phyloP scores from a whole-genome alignment of 2,329 filamentous ascomycete genomes.

The Botrytis byssoidea region DNA sequence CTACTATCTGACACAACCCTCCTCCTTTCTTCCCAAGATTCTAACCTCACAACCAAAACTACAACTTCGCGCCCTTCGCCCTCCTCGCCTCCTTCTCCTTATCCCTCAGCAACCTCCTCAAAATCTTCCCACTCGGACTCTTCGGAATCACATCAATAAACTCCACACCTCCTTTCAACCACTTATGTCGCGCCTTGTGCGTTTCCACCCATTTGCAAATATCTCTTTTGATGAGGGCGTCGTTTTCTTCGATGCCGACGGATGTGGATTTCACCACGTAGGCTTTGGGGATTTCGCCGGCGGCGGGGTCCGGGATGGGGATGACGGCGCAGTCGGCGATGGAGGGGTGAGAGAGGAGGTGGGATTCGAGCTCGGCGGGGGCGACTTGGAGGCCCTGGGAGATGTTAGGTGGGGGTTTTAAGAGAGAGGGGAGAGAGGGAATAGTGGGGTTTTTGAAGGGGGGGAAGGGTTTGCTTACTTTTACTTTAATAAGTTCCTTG shows the following conservation, averaged over 20 bases:
- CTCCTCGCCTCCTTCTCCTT: slow-evolving; percentile 68
- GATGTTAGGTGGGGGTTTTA: not conserved
- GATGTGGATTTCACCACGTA: slow-evolving; percentile 59
- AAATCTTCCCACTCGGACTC: slow-evolving; percentile 71
- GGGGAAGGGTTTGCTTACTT: slow-evolving; percentile 47
- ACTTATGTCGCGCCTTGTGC: slow-evolving; percentile 68
- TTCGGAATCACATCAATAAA: slow-evolving; percentile 70
- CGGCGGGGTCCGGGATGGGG: slow-evolving; percentile 60
- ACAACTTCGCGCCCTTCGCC: slow-evolving; percentile 65
- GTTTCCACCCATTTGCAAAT: slow-evolving; percentile 61
- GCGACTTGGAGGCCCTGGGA: slow-evolving; percentile 71
- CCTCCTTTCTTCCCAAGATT: not conserved
- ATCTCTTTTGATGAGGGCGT: slow-evolving; percentile 48
- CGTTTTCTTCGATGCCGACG: slow-evolving; percentile 52
- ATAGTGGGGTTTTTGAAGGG: not conserved
- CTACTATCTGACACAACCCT: not conserved
- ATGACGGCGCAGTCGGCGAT: slow-evolving; percentile 82
- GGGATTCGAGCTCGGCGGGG: slow-evolving; percentile 78
- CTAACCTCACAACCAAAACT: slow-evolving; percentile 46
- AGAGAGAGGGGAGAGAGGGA: not conserved
- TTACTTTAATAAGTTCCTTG: slow-evolving; percentile 77
- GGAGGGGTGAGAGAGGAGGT: slow-evolving; percentile 69
- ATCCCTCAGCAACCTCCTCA: slow-evolving; percentile 68
- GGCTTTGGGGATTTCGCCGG: slow-evolving; percentile 65
- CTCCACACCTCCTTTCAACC: slow-evolving; percentile 61